Evolutionary conservation across 768 basidiomycete species (phyloP), one percentile per base, ranked within the genome.

Genomic region (Tubosaeta sp.): DNA sequence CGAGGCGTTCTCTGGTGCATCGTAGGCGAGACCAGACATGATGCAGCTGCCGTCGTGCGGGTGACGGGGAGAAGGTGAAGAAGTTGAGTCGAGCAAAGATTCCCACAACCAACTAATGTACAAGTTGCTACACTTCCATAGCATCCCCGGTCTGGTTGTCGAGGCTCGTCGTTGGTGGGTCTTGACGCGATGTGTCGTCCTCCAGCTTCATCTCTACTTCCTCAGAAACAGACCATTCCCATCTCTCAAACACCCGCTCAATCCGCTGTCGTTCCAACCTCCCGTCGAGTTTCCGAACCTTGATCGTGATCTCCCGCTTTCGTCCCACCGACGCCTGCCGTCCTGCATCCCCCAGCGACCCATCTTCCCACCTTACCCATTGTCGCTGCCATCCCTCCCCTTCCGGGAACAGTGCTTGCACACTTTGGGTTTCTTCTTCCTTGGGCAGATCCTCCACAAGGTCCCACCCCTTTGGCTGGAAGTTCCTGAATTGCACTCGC

Each of bases 251-350:
- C 25, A 74, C 70, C 53, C 88, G 79, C 61, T 86, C 84, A 56
- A 88, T 79, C 45, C 81, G 77, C 57, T 91, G 88, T 57, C 88
- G 73, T 63, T 90, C 88, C 38, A 89, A 39, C 19, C 84, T 81
- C 27, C 73, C 71, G 38, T 59, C 69, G 9, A 78, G 81, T 65
- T 73, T 76, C 54, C 86, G 77, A 54, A 84, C 74, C 66, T 81
- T 85, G 17, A 84, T 66, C 8, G 81, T 72, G 33, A 80, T 73
- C 48, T 81, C 78, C 43, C 71, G 71, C 48, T 69, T 74, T 47
- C 72, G 72, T 38, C 64, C 75, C 48, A 79, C 72, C 45, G 73
- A 73, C 6, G 73, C 80, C n/a, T 59, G 48, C 22, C 38, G 53
- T 46, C 58, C 68, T 14, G 62, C 62, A 19, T 65, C 72, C 26